phyloP scores from a whole-genome alignment of 2,329 filamentous ascomycete genomes.

The Cladosporium sp. region DNA sequence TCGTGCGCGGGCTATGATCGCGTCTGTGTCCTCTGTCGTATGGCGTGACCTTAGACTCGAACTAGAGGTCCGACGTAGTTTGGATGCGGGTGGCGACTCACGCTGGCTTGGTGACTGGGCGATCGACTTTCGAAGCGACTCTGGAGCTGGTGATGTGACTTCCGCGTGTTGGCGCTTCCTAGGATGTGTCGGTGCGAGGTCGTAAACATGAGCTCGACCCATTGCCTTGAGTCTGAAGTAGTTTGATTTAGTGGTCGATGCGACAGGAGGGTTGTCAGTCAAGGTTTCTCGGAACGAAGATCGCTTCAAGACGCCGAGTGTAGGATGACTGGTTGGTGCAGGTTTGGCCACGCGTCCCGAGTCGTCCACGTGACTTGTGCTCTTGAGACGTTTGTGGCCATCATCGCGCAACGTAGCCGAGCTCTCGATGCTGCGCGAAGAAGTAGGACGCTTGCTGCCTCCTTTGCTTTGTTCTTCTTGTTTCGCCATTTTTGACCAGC shows the following conservation, averaged over 20 bases:
- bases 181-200: constrained; percentile 1
- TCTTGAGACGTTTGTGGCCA: constrained; percentile 29
- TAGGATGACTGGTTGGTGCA: constrained; percentile 11
- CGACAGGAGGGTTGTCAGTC: constrained; percentile 22
- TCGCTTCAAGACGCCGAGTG: constrained; percentile 21
- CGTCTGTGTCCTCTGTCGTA: constrained; percentile 28
- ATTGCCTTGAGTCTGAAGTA: constrained; percentile 50
- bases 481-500: constrained; percentile 8
- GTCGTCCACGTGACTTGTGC: constrained; percentile 24
- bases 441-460: constrained; percentile 25
- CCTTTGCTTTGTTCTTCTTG: constrained; percentile 15
- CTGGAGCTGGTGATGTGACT: neutral
- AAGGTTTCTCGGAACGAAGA: constrained; percentile 29
- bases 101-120: neutral
- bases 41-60: constrained; percentile 18
- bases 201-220: constrained; percentile 38
- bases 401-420: neutral
- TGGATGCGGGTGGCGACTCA: neutral
- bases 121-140: neutral
- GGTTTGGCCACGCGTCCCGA: constrained; percentile 21
- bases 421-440: constrained; percentile 19
- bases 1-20: constrained; percentile 31
- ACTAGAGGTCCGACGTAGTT: constrained; percentile 12
- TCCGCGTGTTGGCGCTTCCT: constrained; percentile 4
- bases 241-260: constrained; percentile 45